A percentile compares a stretch with the other conserved stretches of the same genome.
These are phyloP conservation scores for Corynespora cassiicola DNA, from an alignment of 2,329 filamentous ascomycete genomes.

Conservation along the genomic window DNA sequence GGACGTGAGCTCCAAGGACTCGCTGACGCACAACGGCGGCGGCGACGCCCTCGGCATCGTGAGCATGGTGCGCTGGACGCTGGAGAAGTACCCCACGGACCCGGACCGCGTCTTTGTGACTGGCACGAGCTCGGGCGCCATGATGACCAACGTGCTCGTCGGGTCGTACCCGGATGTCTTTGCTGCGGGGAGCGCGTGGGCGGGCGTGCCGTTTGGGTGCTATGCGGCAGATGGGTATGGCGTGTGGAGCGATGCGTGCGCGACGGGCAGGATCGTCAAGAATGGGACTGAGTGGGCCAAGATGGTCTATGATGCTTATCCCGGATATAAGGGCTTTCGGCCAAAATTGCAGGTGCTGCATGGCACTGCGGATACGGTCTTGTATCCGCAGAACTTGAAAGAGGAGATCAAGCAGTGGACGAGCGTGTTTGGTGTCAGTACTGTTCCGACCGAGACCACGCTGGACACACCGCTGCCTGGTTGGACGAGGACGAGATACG, in stretches of 20 bases:
- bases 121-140: slow-evolving; percentile 42
- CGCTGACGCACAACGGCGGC: slow-evolving; percentile 39
- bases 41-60: slow-evolving; percentile 42
- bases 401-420: slow-evolving; percentile 46
- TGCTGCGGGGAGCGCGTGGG: slow-evolving; percentile 41
- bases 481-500: slow-evolving; percentile 38
- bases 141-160: slow-evolving; percentile 44
- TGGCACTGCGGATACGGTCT: slow-evolving; percentile 29
- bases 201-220: slow-evolving; percentile 44
- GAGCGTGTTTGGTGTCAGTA: slow-evolving; percentile 32
- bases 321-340: slow-evolving; percentile 34
- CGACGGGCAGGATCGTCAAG: slow-evolving; percentile 38
- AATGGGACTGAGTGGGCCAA: slow-evolving; percentile 36
- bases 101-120: slow-evolving; percentile 39
- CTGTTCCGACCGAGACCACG: slow-evolving; percentile 25
- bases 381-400: slow-evolving; percentile 40
- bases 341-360: slow-evolving; percentile 42
- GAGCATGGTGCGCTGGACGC: slow-evolving; percentile 36
- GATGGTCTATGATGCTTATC: slow-evolving; percentile 36
- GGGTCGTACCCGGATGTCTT: slow-evolving; percentile 44
- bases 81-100: slow-evolving; percentile 36
- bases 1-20: slow-evolving; percentile 41
- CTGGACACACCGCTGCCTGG: slow-evolving; percentile 33
- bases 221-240: slow-evolving; percentile 38
- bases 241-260: slow-evolving; percentile 40